Percentiles rank a stretch among this genome's conserved stretches.
These are phyloP conservation scores for Trifolium fragiferum DNA, from an alignment of 306 rosid genomes.

Conservation along the genomic window DNA sequence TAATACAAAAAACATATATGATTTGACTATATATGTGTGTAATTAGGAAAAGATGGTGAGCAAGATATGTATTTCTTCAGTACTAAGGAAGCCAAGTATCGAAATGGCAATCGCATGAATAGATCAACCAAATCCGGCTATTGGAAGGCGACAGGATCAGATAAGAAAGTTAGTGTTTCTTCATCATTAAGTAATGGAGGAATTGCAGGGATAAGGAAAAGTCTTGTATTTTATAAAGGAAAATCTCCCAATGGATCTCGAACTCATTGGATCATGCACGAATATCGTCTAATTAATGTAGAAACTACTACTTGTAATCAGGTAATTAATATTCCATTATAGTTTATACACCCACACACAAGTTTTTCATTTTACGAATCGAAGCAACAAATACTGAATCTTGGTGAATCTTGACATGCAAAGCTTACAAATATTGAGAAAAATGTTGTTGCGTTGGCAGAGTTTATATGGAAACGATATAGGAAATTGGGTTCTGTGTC, in stretches of 20 bases:
- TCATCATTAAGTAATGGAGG: constrained; percentile 46
- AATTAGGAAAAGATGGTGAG: constrained; percentile 48
- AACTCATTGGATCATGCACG: constrained; percentile 82
- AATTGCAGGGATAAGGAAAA: constrained; percentile 64
- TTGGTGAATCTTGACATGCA: too few species aligned
- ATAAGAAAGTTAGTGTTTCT: constrained; percentile 51
- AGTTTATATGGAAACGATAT: constrained; percentile 33
- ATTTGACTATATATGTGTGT: neutral
- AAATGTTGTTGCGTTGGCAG: constrained; percentile 32
- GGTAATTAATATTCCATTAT: constrained; percentile 11
- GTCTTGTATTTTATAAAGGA: constrained; percentile 64
- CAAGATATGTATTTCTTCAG: constrained; percentile 74
- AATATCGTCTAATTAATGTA: constrained; percentile 61
- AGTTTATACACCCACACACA: too few species aligned
- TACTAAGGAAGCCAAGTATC: constrained; percentile 59
- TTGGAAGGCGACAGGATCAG: constrained; percentile 80
- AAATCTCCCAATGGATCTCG: constrained; percentile 56
- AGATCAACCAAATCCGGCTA: constrained; percentile 69
- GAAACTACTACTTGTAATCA: constrained; percentile 25
- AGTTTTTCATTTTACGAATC: too few species aligned
- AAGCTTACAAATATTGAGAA: too few species aligned
- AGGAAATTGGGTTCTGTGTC: constrained; percentile 80
- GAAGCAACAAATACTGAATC: too few species aligned
- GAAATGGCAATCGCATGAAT: constrained; percentile 61
- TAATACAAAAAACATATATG: too few species aligned